These are phyloP conservation scores for Aspergillus leporis DNA, from an alignment of 495 filamentous ascomycete species.

Conservation along the genomic window DNA sequence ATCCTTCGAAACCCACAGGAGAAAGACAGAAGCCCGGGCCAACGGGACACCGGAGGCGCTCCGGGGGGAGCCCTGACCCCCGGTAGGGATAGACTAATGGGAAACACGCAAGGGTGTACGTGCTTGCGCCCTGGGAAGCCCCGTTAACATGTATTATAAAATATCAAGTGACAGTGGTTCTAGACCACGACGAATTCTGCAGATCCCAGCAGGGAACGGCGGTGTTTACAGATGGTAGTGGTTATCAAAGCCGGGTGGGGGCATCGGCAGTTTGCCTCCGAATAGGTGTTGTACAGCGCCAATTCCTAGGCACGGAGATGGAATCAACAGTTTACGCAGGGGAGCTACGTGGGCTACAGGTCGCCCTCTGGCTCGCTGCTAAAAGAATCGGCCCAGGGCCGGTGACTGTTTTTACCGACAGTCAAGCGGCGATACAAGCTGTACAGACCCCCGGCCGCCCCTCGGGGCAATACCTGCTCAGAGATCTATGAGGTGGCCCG, in stretches of 20 bases:
- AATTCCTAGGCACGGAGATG: neutral
- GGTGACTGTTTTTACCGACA: too few species aligned
- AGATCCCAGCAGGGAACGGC: neutral
- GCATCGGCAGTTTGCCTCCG: neutral
- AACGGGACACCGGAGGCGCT: neutral
- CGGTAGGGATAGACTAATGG: too few species aligned
- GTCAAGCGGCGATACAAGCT: too few species aligned
- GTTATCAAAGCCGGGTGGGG: neutral
- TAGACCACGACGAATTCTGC: neutral
- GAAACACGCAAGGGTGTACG: neutral
- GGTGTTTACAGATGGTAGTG: neutral
- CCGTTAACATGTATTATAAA: neutral
- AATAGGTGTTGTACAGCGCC: too few species aligned
- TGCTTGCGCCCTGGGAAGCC: neutral
- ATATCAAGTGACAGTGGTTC: neutral
- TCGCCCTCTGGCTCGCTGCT: too few species aligned
- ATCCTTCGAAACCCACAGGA: conserved; percentile 11
- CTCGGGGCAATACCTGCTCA: too few species aligned
- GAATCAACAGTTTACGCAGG: neutral
- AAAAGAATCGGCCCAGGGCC: too few species aligned
- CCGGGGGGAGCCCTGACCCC: neutral
- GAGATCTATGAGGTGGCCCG: too few species aligned
- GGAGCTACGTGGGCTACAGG: neutral
- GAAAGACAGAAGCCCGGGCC: conserved; percentile 9
- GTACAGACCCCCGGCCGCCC: too few species aligned